Conservation (phyloP, 1,284 basidiomycete genomes). For the Peniophora sp. region DNA sequence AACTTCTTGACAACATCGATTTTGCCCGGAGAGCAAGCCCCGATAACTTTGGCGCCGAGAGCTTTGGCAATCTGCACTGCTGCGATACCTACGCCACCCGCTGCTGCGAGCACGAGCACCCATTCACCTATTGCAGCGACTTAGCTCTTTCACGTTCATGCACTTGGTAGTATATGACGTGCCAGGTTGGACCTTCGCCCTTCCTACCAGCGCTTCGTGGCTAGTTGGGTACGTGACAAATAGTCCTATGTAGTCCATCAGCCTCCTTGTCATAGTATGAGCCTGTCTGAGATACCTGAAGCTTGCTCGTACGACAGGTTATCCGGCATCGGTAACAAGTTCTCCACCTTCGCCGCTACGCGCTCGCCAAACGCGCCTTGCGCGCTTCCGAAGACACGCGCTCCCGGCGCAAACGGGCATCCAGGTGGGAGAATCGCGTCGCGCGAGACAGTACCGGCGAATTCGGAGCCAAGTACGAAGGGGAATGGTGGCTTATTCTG, state of each 20-base stretch:
- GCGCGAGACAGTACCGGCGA: constrained; percentile 72
- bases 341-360: constrained; percentile 43
- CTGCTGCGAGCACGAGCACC: constrained; percentile 84
- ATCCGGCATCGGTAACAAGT: constrained; percentile 52
- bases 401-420: constrained; percentile 76
- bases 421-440: constrained; percentile 77
- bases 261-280: background rate
- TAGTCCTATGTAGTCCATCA: constrained; percentile 34
- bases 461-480: constrained; percentile 79
- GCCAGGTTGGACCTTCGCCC: constrained; percentile 73
- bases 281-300: constrained; percentile 27
- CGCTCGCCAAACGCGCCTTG: constrained; percentile 80
- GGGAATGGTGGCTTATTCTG: constrained; percentile 80
- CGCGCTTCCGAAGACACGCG: constrained; percentile 84
- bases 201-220: constrained; percentile 83
- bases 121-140: constrained; percentile 59
- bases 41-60: constrained; percentile 74
- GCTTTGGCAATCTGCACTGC: constrained; percentile 88
- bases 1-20: constrained; percentile 59
- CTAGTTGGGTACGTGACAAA: constrained; percentile 86
- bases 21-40: constrained; percentile 64
- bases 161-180: background rate
- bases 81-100: constrained; percentile 87
- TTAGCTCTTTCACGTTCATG: background rate
- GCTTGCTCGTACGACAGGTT: constrained; percentile 64